These are phyloP conservation scores for Leccinum pachyderme DNA, from an alignment of 1,284 basidiomycete genomes.

Conservation along the genomic window DNA sequence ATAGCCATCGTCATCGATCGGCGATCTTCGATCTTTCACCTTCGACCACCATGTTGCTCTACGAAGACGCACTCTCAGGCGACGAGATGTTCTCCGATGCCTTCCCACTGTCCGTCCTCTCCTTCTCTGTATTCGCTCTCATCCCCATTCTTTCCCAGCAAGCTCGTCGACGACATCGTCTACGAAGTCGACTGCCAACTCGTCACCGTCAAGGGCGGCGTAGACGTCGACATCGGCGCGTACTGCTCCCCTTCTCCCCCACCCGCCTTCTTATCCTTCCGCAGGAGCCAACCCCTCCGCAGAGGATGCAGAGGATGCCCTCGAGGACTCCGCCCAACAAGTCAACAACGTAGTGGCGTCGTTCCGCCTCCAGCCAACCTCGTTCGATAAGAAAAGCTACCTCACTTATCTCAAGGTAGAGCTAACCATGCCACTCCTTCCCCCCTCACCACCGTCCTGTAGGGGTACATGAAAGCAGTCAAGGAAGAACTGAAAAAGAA, in stretches of 20 bases:
- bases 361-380: conserved; percentile 83
- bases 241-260: conserved; percentile 8
- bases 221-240: conserved; percentile 88
- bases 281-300: conserved; percentile 88
- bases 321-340: conserved; percentile 74
- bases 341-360: conserved; percentile 95
- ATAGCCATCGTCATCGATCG: conserved; percentile 2
- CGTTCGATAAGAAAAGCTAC: conserved; percentile 93
- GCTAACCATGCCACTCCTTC: neutral
- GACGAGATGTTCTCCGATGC: conserved; percentile 98
- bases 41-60: conserved; percentile 68
- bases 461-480: conserved; percentile 82
- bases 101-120: conserved; percentile 64
- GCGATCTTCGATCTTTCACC: neutral
- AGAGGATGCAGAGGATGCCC: conserved; percentile 82
- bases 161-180: conserved; percentile 79
- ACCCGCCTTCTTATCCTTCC: conserved; percentile 5
- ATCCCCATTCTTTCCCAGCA: conserved; percentile 47
- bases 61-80: conserved; percentile 67
- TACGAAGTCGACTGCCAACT: conserved; percentile 87
- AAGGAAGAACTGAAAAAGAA: conserved; percentile 59
- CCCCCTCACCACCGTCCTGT: conserved; percentile 10
- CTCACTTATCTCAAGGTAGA: conserved; percentile 83
- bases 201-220: conserved; percentile 77
- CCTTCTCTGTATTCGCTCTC: neutral